These are phyloP conservation scores for Paspalum vaginatum DNA, from an alignment of 176 grass and related monocot genomes.

Conservation along the genomic window DNA sequence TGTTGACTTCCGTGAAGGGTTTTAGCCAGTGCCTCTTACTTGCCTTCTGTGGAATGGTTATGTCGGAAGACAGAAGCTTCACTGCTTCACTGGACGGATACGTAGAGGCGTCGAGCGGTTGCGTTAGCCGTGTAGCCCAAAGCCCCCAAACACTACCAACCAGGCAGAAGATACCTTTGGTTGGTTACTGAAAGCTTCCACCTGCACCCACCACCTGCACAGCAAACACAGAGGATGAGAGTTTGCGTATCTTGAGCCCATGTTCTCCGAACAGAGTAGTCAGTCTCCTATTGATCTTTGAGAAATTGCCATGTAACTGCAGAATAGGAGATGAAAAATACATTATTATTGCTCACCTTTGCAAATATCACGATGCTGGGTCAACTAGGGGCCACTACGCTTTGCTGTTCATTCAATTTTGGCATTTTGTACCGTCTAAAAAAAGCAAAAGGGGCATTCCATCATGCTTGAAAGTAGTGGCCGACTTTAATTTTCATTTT, in stretches of 20 bases:
- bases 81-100: too few relatives aligned
- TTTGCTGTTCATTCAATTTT: neutral
- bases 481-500: neutral
- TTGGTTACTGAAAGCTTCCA: neutral
- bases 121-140: too few relatives aligned
- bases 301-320: neutral
- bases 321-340: neutral
- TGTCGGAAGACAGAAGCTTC: too few relatives aligned
- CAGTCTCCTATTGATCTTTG: neutral
- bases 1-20: slow-evolving; percentile 11
- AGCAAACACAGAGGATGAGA: slow-evolving; percentile 7
- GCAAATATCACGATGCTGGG: neutral
- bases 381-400: neutral
- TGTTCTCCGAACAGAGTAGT: slow-evolving; percentile 25
- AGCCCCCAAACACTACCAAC: neutral
- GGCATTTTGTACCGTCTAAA: too few relatives aligned
- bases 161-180: neutral
- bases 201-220: too few relatives aligned
- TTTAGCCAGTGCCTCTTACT: neutral
- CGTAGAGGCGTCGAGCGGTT: too few relatives aligned
- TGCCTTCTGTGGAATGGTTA: neutral
- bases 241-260: neutral
- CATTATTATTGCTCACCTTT: neutral
- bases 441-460: neutral
- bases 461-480: slow-evolving; percentile 7